These are phyloP conservation scores for Glaciozyma martinii DNA, from an alignment of 768 basidiomycete genomes.

Conservation along the genomic window DNA sequence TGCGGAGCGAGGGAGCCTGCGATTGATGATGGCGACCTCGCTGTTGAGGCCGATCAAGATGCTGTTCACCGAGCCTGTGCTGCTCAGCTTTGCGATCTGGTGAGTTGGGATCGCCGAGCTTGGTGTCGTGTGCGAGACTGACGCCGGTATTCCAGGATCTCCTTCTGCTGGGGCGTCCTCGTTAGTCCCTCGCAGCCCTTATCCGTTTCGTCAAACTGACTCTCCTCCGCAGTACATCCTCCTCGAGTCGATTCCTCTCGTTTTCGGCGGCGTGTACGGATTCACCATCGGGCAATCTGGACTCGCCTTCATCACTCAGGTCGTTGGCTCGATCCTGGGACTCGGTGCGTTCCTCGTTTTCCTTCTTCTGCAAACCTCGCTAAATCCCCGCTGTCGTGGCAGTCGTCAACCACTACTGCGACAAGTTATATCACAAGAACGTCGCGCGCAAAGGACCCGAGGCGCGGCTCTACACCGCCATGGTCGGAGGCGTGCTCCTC, in stretches of 20 bases:
- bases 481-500: neutral
- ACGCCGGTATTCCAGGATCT: conserved; percentile 5
- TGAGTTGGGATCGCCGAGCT: neutral
- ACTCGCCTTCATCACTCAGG: conserved; percentile 12
- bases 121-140: too few species aligned
- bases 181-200: too few species aligned
- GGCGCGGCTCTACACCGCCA: conserved; percentile 24
- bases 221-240: too few species aligned
- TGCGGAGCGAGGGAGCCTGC: neutral
- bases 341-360: neutral
- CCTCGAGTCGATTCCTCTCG: conserved; percentile 45
- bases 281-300: conserved; percentile 12
- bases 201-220: too few species aligned
- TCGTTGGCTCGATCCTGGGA: conserved; percentile 1
- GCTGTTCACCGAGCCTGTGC: conserved; percentile 1
- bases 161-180: conserved; percentile 63
- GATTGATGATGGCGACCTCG: neutral
- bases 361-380: neutral
- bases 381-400: neutral
- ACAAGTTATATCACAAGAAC: conserved; percentile 13
- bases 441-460: conserved; percentile 21
- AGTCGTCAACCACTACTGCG: conserved; percentile 10
- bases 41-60: neutral
- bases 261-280: conserved; percentile 13
- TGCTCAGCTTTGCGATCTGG: neutral